phyloP scores from a whole-genome alignment of 1,284 basidiomycete species.

The Rhizoctonia solani region DNA sequence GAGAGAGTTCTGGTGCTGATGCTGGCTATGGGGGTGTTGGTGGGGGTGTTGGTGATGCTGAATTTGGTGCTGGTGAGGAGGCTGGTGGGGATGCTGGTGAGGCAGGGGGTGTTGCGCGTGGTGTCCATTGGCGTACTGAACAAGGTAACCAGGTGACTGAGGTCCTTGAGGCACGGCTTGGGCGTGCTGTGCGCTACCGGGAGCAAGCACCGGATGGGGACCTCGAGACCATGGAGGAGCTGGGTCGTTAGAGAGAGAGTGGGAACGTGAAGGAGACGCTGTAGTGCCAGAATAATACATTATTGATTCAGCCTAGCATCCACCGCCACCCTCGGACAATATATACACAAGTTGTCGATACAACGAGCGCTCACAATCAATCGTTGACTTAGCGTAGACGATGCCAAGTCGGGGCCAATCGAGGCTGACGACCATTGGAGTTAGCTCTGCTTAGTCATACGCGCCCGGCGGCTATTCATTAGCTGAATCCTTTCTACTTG shows the following conservation, averaged over 20 bases:
- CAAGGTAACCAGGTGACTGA: conserved; percentile 67
- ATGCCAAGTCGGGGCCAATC: conserved; percentile 13
- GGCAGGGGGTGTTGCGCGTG: conserved; percentile 41
- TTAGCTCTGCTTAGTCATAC: conserved; percentile 2
- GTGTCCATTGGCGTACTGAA: conserved; percentile 67
- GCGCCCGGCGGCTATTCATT: background rate
- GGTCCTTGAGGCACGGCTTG: conserved; percentile 58
- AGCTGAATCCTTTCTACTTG: background rate
- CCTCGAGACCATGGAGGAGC: conserved; percentile 61
- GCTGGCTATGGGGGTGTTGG: conserved; percentile 51
- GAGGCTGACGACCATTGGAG: conserved; percentile 10
- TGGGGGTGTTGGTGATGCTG: conserved; percentile 45
- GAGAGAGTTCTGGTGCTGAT: conserved; percentile 74
- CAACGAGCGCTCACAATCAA: no score
- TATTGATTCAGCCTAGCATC: background rate
- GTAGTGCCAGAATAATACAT: conserved; percentile 30
- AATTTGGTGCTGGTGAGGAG: conserved; percentile 52
- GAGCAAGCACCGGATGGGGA: conserved; percentile 64
- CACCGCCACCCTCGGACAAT: background rate
- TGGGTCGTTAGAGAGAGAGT: conserved; percentile 26
- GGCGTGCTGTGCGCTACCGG: conserved; percentile 52
- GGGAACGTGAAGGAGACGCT: conserved; percentile 27
- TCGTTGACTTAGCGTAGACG: no score
- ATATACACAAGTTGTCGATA: background rate
- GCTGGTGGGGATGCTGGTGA: conserved; percentile 40